Evolutionary conservation across 805 yeast species (phyloP).

Genomic region (Kluyveromyces starmeri): DNA sequence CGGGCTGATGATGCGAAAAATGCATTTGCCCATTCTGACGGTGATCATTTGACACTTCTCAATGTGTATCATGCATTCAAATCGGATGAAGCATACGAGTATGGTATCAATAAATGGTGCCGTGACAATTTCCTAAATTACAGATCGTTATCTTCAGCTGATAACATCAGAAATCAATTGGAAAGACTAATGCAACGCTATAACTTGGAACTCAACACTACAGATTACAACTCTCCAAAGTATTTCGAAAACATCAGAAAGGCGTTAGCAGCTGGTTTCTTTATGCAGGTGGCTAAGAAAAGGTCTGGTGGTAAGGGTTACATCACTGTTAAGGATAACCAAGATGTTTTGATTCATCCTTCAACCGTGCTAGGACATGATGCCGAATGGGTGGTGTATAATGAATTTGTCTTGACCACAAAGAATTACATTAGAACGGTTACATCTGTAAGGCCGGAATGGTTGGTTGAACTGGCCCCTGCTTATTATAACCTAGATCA

Average conservation of each 20-base stretch:
- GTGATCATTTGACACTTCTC: conserved; percentile 86
- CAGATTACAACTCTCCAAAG: conserved; percentile 54
- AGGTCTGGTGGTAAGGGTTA: conserved; percentile 74
- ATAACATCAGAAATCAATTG: conserved; percentile 76
- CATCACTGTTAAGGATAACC: conserved; percentile 89
- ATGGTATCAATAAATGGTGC: conserved; percentile 77
- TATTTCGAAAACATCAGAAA: conserved; percentile 75
- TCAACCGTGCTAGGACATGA: conserved; percentile 83
- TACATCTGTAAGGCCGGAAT: conserved; percentile 81
- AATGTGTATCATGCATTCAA: conserved; percentile 83
- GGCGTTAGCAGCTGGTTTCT: conserved; percentile 87
- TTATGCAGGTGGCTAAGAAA: conserved; percentile 97
- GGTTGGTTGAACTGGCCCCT: conserved; percentile 76
- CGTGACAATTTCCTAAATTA: conserved; percentile 79
- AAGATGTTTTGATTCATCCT: conserved; percentile 91
- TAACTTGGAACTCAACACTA: conserved; percentile 63
- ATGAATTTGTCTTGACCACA: conserved; percentile 89
- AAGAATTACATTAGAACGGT: conserved; percentile 93
- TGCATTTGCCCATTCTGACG: conserved; percentile 84
- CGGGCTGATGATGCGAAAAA: conserved; percentile 87
- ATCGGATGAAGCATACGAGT: conserved; percentile 58
- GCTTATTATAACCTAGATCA: conserved; percentile 56
- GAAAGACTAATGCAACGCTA: conserved; percentile 73
- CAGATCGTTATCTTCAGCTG: conserved; percentile 80
- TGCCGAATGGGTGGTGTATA: conserved; percentile 88